Base-by-base conservation (phyloP, 176 grass and related monocot species). In the Zea luxurians region DNA sequence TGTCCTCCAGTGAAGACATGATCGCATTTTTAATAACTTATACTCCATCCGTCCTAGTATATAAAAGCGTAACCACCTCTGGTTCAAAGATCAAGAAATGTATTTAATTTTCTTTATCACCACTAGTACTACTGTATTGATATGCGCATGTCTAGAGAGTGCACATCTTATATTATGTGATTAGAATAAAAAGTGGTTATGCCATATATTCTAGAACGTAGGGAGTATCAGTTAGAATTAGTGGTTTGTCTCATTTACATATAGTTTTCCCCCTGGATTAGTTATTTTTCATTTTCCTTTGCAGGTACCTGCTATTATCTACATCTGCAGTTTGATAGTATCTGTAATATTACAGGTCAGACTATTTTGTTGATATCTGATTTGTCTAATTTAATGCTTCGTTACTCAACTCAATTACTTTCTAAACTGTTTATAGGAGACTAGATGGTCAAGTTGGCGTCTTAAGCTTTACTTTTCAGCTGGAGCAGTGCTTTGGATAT, bases 291-390 rank as follows among this genome's bases (percentile, higher is more conserved):
- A 10, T 88, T 69, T 67, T 76, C 10, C 66, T 84, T 78, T 80
- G 78, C 88, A 99, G 96, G 92, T 99, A 12, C 96, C 96, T 75
- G 96, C 92, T 17, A 90, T 95, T 83, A 99, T 99, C 75, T 99
- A 99, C 68, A 82, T 95, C 75, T 89, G 80, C 77, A 99, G 96
- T 76, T 95, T 99, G 74, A 63, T 91, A 83, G 85, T 91, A 72
- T 99, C 96, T 73, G 53, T 99, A 45, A 76, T 92, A 55, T 81
- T 99, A 67, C 96, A 95, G 96, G 96, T 99, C 71, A 76, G 43
- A 62, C 4, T 65, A 58, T 68, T 41, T 68, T 71, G 13, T 73
- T 17, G 40, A 5, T 17, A 11, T 64, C 68, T 70, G 68, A 43
- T 61, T 65, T 45, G 7, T 82, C 17, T 53, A 37, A 46, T 83